Evolutionary conservation across 371 early-diverging fungal genomes (phyloP).

Genomic region (Lichtheimia ornata): DNA sequence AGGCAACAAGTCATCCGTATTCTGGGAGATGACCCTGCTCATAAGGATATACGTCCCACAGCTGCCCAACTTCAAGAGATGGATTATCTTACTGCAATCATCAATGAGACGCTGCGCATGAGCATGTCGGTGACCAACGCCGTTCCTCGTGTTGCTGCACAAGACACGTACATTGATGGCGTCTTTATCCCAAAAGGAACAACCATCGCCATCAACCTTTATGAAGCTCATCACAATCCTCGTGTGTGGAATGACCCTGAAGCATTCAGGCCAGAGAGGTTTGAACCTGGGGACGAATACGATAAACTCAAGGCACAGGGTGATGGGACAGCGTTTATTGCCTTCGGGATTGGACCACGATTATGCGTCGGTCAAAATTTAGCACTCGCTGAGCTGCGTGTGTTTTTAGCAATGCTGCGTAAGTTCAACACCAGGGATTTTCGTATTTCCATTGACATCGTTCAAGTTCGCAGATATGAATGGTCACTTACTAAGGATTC

Average conservation of each 20-base stretch:
- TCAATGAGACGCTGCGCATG: constrained; percentile 24
- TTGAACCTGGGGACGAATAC: constrained; percentile 13
- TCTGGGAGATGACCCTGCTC: constrained; percentile 44
- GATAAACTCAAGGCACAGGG: constrained; percentile 3
- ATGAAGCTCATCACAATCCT: constrained; percentile 19
- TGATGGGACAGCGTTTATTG: constrained; percentile 8
- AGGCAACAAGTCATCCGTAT: constrained; percentile 50
- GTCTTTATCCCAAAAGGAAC: constrained; percentile 23
- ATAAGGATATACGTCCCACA: constrained; percentile 40
- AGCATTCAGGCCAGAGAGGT: constrained; percentile 23
- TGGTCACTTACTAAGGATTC: constrained; percentile 21
- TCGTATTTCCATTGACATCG: not conserved
- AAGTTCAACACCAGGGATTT: constrained; percentile 1
- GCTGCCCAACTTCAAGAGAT: constrained; percentile 15
- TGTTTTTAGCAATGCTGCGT: constrained; percentile 43
- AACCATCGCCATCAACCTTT: constrained; percentile 10
- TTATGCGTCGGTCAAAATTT: constrained; percentile 52
- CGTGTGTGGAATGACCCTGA: constrained; percentile 23
- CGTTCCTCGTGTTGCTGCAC: constrained; percentile 12
- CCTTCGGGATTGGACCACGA: constrained; percentile 24
- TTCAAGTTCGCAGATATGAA: constrained; percentile 23
- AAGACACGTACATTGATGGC: constrained; percentile 18
- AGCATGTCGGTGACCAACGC: constrained; percentile 7
- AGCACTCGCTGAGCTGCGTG: constrained; percentile 23
- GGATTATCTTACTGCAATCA: constrained; percentile 18